Evolutionary conservation across 202 grass and related monocot species (phyloP).

Genomic region (Carex arenaria): DNA sequence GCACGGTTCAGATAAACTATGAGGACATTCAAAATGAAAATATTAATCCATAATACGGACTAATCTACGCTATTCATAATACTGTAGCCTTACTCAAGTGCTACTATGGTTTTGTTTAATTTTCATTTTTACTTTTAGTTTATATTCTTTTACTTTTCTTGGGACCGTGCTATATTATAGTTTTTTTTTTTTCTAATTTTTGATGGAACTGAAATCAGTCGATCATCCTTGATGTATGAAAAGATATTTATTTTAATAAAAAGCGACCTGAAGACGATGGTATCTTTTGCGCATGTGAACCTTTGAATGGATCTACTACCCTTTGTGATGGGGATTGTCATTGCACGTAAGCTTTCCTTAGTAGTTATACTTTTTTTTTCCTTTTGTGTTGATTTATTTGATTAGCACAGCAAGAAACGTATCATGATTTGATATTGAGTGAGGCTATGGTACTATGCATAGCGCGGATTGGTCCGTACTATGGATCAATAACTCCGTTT

Average conservation of each 20-base stretch:
- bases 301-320: slow-evolving; percentile 43
- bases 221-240: slow-evolving; percentile 42
- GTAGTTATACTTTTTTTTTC: not conserved
- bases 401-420: not conserved
- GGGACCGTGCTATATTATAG: not conserved
- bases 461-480: too few species aligned
- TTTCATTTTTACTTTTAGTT: not conserved
- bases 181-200: not conserved
- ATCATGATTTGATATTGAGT: not conserved
- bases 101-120: not conserved
- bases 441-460: too few species aligned
- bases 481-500: too few species aligned
- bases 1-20: too few species aligned
- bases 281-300: slow-evolving; percentile 68
- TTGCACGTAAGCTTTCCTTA: slow-evolving; percentile 55
- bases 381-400: slow-evolving; percentile 7
- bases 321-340: slow-evolving; percentile 80
- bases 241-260: slow-evolving; percentile 80
- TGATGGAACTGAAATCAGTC: not conserved
- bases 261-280: slow-evolving; percentile 81
- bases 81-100: too few species aligned
- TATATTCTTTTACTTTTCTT: not conserved
- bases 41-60: too few species aligned
- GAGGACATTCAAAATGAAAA: too few species aligned
- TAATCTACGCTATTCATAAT: too few species aligned